phyloP scores from a whole-genome alignment of 2,329 filamentous ascomycete species.

The Penicillium sp. region DNA sequence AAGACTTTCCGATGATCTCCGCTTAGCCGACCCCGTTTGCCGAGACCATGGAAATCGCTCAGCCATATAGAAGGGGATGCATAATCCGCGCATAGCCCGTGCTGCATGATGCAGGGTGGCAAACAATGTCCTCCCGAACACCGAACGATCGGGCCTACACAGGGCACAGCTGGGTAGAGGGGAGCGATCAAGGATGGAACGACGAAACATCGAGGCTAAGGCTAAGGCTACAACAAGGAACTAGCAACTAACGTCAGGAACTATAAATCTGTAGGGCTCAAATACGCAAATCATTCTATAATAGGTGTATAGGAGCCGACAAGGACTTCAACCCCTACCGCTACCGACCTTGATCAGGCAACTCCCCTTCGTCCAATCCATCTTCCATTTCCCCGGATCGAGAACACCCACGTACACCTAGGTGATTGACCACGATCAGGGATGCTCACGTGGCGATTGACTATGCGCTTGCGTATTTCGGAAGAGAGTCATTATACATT shows the following conservation, averaged over 20 bases:
- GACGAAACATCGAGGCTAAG: not conserved
- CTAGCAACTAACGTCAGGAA: not conserved
- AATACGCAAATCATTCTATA: no score
- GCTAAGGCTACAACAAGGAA: no score
- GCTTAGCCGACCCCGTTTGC: not conserved
- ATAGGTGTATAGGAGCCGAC: no score
- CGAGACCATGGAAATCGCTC: not conserved
- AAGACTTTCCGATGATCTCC: constrained; percentile 32
- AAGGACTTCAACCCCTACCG: not conserved
- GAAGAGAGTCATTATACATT: not conserved
- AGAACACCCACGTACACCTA: no score
- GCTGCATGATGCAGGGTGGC: not conserved
- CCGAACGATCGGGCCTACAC: not conserved
- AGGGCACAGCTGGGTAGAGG: not conserved
- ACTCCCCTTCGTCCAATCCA: not conserved
- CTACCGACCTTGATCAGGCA: not conserved
- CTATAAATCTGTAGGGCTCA: not conserved
- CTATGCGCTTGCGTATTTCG: not conserved
- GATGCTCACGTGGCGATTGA: not conserved
- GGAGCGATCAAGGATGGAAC: no score
- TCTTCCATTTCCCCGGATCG: not conserved
- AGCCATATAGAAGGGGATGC: not conserved
- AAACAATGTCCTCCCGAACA: not conserved
- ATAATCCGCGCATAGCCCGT: not conserved
- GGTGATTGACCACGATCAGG: not conserved